phyloP scores from a whole-genome alignment of 345 rosid genomes.

The Bruguiera sexangula region DNA sequence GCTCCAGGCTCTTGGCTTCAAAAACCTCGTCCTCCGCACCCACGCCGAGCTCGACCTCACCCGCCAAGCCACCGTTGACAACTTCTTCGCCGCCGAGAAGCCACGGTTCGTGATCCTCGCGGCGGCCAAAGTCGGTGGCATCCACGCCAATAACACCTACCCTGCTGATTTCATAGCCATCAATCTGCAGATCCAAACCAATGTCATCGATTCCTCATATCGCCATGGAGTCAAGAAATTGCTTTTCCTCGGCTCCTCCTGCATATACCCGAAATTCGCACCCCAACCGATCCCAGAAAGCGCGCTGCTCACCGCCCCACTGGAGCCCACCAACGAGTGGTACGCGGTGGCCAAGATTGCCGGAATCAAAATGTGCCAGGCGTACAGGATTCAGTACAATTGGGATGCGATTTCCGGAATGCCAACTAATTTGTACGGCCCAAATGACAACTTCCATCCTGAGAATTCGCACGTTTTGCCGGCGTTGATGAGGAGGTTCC shows the following conservation, averaged over 20 bases:
- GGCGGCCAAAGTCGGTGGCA: constrained; percentile 96
- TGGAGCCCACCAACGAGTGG: constrained; percentile 97
- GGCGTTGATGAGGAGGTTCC: constrained; percentile 86
- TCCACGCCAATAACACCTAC: constrained; percentile 92
- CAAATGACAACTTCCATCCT: constrained; percentile 78
- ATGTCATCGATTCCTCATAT: constrained; percentile 76
- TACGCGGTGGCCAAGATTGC: constrained; percentile 87
- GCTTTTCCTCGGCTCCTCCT: constrained; percentile 87
- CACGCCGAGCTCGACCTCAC: constrained; percentile 87
- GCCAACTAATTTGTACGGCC: constrained; percentile 97
- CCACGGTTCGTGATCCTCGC: constrained; percentile 74
- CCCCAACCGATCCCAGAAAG: constrained; percentile 87
- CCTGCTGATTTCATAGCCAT: constrained; percentile 92
- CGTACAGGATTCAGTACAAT: constrained; percentile 66
- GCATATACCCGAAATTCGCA: constrained; percentile 90
- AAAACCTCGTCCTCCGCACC: constrained; percentile 62
- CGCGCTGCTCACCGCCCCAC: constrained; percentile 71
- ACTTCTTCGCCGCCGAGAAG: constrained; percentile 62
- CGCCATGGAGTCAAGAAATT: constrained; percentile 64
- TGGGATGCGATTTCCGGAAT: constrained; percentile 88
- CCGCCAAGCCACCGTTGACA: constrained; percentile 68
- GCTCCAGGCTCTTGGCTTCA: constrained; percentile 53
- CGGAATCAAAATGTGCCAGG: constrained; percentile 96
- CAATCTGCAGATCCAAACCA: constrained; percentile 94
- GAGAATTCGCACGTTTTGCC: constrained; percentile 94